These are phyloP conservation scores for Tubosaeta sp. DNA, from an alignment of 768 basidiomycete genomes.

Conservation along the genomic window DNA sequence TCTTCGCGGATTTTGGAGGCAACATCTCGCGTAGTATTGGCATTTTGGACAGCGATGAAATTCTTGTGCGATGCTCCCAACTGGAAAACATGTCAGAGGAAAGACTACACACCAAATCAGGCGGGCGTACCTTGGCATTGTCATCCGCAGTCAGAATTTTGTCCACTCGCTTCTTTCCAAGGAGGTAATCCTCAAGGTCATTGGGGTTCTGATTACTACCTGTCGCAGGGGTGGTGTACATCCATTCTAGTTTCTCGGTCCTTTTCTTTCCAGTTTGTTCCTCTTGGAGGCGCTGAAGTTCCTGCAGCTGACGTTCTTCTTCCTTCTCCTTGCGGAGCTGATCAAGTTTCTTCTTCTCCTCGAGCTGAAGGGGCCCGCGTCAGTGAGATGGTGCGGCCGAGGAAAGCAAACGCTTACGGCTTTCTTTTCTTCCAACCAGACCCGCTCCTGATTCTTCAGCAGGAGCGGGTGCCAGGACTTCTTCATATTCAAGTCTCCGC, in stretches of 20 bases:
- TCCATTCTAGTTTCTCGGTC: conserved; percentile 96
- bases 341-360: conserved; percentile 97
- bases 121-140: conserved; percentile 67
- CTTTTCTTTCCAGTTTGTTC: conserved; percentile 93
- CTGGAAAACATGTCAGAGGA: conserved; percentile 35
- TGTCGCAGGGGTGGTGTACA: conserved; percentile 97
- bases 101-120: background rate
- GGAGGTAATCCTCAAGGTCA: conserved; percentile 92
- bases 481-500: conserved; percentile 98
- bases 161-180: conserved; percentile 97
- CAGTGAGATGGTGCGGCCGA: background rate
- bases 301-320: conserved; percentile 94
- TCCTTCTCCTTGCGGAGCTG: conserved; percentile 97
- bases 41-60: conserved; percentile 93
- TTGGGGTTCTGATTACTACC: conserved; percentile 84
- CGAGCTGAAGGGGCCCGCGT: conserved; percentile 55
- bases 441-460: conserved; percentile 97
- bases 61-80: conserved; percentile 84
- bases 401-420: conserved; percentile 53
- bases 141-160: conserved; percentile 91
- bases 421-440: conserved; percentile 98
- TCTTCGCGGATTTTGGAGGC: conserved; percentile 96
- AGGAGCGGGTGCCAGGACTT: conserved; percentile 99
- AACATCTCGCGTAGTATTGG: conserved; percentile 83
- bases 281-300: conserved; percentile 92